Evolutionary conservation across 257 asterid species (phyloP).

Genomic region (Misopates orontium): DNA sequence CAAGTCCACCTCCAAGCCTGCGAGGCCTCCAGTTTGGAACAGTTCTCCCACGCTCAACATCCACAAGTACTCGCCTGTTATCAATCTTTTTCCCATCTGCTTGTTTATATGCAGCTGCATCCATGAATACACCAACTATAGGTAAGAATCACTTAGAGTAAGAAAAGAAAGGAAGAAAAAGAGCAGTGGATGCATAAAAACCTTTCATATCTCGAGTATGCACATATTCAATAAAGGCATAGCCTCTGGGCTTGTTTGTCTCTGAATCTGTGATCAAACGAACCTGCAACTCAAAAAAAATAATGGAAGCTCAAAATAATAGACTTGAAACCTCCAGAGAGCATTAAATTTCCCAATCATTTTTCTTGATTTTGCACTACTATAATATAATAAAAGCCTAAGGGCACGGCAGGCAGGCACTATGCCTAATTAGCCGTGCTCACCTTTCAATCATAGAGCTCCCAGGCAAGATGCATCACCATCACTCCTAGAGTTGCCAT

Average conservation of each 20-base stretch:
- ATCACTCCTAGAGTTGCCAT: constrained; percentile 85
- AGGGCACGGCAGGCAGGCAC: constrained; percentile 99
- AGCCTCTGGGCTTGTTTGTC: constrained; percentile 87
- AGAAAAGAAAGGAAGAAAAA: not conserved
- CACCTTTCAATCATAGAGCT: constrained; percentile 92
- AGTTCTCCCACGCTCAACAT: constrained; percentile 99
- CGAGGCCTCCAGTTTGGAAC: constrained; percentile 99
- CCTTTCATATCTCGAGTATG: constrained; percentile 98
- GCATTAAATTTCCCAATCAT: constrained; percentile 20
- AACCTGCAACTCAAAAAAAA: constrained; percentile 60
- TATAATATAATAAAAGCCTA: constrained; percentile 52
- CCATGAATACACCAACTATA: constrained; percentile 25
- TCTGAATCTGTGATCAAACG: constrained; percentile 74
- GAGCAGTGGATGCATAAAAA: constrained; percentile 26
- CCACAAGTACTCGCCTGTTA: constrained; percentile 93
- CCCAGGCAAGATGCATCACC: constrained; percentile 95
- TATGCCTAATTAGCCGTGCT: constrained; percentile 99
- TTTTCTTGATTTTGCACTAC: constrained; percentile 24
- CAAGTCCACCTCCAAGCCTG: constrained; percentile 99
- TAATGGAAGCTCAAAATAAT: constrained; percentile 29
- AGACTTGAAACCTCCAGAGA: constrained; percentile 15
- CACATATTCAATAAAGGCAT: constrained; percentile 86
- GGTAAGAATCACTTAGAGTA: not conserved
- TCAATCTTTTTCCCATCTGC: constrained; percentile 98
- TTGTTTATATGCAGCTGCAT: constrained; percentile 97